Evolutionary conservation across 176 grass and related monocot genomes (phyloP).

Genomic region (Olyra latifolia): DNA sequence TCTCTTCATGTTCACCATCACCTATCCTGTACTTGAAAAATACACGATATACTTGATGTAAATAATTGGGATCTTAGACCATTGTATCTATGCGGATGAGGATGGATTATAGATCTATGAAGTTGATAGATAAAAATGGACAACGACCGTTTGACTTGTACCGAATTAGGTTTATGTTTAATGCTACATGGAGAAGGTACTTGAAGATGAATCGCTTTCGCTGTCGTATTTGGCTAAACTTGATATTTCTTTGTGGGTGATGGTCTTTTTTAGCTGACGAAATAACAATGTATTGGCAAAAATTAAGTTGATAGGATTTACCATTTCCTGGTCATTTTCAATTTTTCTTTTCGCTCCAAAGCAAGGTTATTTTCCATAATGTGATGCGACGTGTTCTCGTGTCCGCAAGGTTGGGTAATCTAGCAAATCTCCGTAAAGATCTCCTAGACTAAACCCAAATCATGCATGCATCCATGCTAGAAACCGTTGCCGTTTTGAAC

Average conservation of each 20-base stretch:
- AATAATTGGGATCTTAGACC: slow-evolving; percentile 44
- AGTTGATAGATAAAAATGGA: background rate
- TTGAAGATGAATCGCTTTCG: background rate
- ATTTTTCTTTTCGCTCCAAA: too few species aligned
- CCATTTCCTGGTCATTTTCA: too few species aligned
- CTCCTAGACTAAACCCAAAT: background rate
- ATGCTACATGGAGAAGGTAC: slow-evolving; percentile 1
- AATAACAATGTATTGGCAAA: background rate
- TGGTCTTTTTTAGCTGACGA: background rate
- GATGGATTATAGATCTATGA: slow-evolving; percentile 14
- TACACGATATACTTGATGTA: slow-evolving; percentile 19
- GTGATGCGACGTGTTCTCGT: too few species aligned
- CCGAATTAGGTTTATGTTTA: background rate
- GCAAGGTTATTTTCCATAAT: too few species aligned
- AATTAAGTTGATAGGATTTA: background rate
- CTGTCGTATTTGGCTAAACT: background rate
- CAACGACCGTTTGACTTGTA: background rate
- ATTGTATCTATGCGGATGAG: background rate
- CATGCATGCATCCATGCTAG: background rate
- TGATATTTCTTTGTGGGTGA: background rate
- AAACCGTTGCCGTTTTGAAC: background rate
- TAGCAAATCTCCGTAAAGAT: too few species aligned
- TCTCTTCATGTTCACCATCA: slow-evolving; percentile 14
- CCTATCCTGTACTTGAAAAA: background rate
- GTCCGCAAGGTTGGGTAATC: too few species aligned